Base-by-base conservation (phyloP, 306 rosid genomes). In the Cucurbita pepo region DNA sequence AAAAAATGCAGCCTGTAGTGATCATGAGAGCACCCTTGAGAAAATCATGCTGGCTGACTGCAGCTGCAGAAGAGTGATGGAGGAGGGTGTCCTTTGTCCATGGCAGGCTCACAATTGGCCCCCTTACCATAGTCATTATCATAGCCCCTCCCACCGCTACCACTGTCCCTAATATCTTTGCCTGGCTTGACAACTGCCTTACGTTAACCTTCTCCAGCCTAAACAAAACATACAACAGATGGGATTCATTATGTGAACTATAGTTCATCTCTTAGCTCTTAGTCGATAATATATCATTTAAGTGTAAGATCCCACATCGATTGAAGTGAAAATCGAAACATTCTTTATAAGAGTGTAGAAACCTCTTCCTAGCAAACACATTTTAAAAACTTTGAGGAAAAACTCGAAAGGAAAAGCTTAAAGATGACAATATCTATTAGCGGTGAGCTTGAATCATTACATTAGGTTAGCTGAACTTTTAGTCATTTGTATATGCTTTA, bases 121-220 rank as follows among this genome's bases (percentile, higher is more conserved):
- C 97, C 80, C 83, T 88, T 78, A 89, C 90, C 16, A 88, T 51
- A 16, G 96, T 91, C 97, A 91, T 91, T 78, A 88, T 11, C 94
- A 87, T 86, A 37, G 96, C 97, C 52, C 96, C 97, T 56, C 85
- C 96, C 58, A 91, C 96, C 0, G 97, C 86, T 80, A 88, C 81
- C 41, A 79, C 16, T 3, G 97, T 91, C 71, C 97, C 97, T 50
- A 79, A 53, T 1, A 47, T 50, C 81, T 83, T 87, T 52, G 81
- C 87, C 66, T 56, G 81, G 80, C 89, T 66, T 8, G 53, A 71
- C 48, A 71, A 21, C 10, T 76, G 83, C 70, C 79, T 71, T 16
- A 85, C 37, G 1, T 83, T 40, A 7, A 88, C 83, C 55, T 72
- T 80, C 82, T 88, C 89, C 16, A 88, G 77, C 79, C 92, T 88